Evolutionary conservation across 1,284 basidiomycete genomes (phyloP).

Genomic region (Cutaneotrichosporon dermatis): DNA sequence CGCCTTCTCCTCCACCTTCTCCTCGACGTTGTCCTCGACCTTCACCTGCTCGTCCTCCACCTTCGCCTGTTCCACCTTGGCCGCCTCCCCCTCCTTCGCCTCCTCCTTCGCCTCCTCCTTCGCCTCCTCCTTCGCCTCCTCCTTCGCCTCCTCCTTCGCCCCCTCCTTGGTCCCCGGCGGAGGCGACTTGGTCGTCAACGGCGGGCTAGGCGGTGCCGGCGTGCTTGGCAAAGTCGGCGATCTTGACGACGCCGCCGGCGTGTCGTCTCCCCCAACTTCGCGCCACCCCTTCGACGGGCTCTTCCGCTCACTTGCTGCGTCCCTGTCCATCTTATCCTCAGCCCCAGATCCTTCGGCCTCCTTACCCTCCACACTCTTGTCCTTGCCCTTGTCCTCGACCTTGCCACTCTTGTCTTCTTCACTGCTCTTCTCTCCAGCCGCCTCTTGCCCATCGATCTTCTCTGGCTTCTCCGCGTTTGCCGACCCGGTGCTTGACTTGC

Average conservation of each 20-base stretch:
- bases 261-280: not conserved
- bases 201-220: not conserved
- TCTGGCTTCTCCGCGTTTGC: not conserved
- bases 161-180: not conserved
- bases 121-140: too few species aligned
- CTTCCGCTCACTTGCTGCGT: not conserved
- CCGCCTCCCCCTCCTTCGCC: too few species aligned
- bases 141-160: too few species aligned
- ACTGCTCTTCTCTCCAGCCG: not conserved
- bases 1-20: too few species aligned
- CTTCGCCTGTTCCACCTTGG: too few species aligned
- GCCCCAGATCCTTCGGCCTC: not conserved
- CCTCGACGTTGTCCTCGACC: too few species aligned
- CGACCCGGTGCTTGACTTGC: constrained; percentile 10
- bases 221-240: not conserved
- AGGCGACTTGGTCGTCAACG: not conserved
- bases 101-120: too few species aligned
- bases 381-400: not conserved
- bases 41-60: too few species aligned
- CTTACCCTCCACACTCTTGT: not conserved
- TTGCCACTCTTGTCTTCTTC: not conserved
- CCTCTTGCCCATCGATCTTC: too few species aligned
- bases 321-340: not conserved
- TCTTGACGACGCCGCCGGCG: not conserved
- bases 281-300: not conserved